These are phyloP conservation scores for Jamesozyma jinghongensis DNA, from an alignment of 805 yeast genomes.

Conservation along the genomic window DNA sequence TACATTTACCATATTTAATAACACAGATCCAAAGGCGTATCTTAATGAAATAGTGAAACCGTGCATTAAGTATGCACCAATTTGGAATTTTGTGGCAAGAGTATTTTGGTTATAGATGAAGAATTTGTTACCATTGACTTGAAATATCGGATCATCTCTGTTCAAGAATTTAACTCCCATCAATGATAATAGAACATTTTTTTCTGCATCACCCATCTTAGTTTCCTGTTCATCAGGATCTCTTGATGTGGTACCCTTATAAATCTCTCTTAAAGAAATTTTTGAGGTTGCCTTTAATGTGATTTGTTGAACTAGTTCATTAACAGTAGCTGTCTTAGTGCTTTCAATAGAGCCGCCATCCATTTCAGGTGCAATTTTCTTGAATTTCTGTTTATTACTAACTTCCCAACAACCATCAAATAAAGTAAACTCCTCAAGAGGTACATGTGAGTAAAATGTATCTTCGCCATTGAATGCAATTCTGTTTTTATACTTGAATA, in stretches of 20 bases:
- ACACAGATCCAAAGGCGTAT: conserved; percentile 15
- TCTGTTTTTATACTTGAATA: conserved; percentile 13
- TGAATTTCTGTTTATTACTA: conserved; percentile 13
- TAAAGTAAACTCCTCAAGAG: conserved; percentile 18
- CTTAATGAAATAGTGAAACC: conserved; percentile 16
- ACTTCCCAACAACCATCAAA: conserved; percentile 21
- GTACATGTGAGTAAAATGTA: conserved; percentile 15
- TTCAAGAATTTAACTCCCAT: conserved; percentile 15
- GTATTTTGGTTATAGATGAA: conserved; percentile 12
- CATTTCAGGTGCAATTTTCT: too few species aligned
- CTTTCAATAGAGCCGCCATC: too few species aligned
- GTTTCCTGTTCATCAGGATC: conserved; percentile 15
- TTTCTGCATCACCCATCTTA: conserved; percentile 15
- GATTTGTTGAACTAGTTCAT: conserved; percentile 12
- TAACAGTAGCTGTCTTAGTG: not conserved
- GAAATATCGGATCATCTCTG: conserved; percentile 12
- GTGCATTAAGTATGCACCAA: conserved; percentile 16
- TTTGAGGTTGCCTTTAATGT: conserved; percentile 13
- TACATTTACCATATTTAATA: conserved; percentile 15
- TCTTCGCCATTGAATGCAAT: conserved; percentile 22
- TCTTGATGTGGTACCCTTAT: conserved; percentile 11
- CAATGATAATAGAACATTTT: conserved; percentile 11
- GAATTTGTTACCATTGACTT: conserved; percentile 18
- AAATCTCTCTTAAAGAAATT: conserved; percentile 13
- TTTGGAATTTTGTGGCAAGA: conserved; percentile 11